These are phyloP conservation scores for Xylaria polymorpha DNA, from an alignment of 2,329 filamentous ascomycete species.

Conservation along the genomic window DNA sequence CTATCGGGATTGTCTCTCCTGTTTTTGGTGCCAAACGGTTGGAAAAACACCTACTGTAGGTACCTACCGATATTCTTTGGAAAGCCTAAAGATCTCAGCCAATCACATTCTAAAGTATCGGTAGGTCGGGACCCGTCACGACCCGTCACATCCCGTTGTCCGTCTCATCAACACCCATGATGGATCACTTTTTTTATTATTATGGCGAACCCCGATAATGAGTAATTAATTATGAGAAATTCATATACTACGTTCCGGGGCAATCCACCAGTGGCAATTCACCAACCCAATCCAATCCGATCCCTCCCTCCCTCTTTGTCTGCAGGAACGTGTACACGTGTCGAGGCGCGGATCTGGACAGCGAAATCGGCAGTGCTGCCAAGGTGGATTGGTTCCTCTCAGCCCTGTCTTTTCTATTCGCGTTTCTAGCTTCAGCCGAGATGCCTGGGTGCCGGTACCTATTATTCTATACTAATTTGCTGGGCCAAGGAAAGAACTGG, in stretches of 20 bases:
- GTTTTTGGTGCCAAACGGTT: background rate
- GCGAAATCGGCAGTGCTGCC: constrained; percentile 13
- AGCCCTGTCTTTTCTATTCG: constrained; percentile 4
- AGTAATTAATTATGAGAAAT: constrained; percentile 8
- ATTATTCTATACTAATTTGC: background rate
- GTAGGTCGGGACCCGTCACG: background rate
- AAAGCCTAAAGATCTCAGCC: background rate
- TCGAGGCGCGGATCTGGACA: constrained; percentile 26
- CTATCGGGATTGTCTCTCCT: background rate
- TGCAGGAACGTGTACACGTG: constrained; percentile 36
- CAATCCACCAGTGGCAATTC: constrained; percentile 23
- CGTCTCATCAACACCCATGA: background rate
- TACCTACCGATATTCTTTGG: background rate
- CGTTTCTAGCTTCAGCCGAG: constrained; percentile 10
- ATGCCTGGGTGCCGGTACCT: background rate
- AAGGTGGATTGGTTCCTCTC: constrained; percentile 20
- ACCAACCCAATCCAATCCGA: constrained; percentile 8
- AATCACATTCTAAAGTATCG: background rate
- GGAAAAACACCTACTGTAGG: background rate
- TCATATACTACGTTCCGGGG: constrained; percentile 5
- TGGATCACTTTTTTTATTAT: background rate
- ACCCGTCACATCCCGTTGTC: background rate
- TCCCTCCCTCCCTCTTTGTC: background rate
- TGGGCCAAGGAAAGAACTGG: background rate
- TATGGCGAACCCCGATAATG: background rate